Evolutionary conservation across 2,329 filamentous ascomycete species (phyloP).

Genomic region (Diaporthe longicolla): DNA sequence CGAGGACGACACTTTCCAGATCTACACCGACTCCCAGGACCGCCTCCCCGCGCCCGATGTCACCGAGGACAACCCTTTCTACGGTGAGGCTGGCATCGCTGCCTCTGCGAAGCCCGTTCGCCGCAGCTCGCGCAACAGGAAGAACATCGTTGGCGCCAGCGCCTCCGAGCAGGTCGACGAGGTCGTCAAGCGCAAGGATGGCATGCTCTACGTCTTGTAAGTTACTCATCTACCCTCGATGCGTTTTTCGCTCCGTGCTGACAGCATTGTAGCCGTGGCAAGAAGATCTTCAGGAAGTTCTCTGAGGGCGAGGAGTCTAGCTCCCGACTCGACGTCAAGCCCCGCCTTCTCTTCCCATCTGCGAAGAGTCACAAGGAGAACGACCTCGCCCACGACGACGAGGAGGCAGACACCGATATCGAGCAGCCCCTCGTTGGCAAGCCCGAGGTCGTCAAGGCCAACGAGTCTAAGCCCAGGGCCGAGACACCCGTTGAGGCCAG

Average conservation of each 20-base stretch:
- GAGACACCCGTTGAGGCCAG: slow-evolving; percentile 57
- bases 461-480: slow-evolving; percentile 46
- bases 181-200: slow-evolving; percentile 76
- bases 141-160: slow-evolving; percentile 70
- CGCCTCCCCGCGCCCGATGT: slow-evolving; percentile 77
- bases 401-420: slow-evolving; percentile 72
- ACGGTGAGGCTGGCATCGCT: slow-evolving; percentile 60
- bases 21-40: slow-evolving; percentile 86
- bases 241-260: slow-evolving; percentile 14
- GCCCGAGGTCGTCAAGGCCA: slow-evolving; percentile 44
- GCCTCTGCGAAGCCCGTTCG: slow-evolving; percentile 61
- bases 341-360: slow-evolving; percentile 77
- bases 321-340: slow-evolving; percentile 64
- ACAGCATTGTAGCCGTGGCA: slow-evolving; percentile 74
- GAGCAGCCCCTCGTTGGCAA: slow-evolving; percentile 61
- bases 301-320: slow-evolving; percentile 56
- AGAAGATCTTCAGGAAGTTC: slow-evolving; percentile 82
- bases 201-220: slow-evolving; percentile 84
- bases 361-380: slow-evolving; percentile 59
- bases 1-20: slow-evolving; percentile 71
- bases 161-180: slow-evolving; percentile 71
- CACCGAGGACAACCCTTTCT: slow-evolving; percentile 81
- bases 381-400: slow-evolving; percentile 57
- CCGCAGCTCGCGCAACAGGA: slow-evolving; percentile 65
- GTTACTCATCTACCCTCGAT: slow-evolving; percentile 53